Evolutionary conservation across 129 eudicot genomes (phyloP), one percentile per base, ranked within the genome.

Genomic region (Ambrosia artemisiifolia): DNA sequence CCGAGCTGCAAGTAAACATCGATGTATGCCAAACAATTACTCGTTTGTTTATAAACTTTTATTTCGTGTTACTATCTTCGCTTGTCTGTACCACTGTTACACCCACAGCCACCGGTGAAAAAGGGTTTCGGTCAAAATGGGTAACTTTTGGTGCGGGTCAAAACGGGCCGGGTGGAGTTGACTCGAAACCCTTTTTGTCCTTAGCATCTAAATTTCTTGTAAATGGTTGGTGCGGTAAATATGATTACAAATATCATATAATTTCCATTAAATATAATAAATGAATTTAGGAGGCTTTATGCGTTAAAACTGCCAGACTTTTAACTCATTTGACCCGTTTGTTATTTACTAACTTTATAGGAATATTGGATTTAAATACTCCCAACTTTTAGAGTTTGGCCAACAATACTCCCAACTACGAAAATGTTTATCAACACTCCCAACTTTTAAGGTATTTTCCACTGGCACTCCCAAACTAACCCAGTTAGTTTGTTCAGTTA

Each of bases 1-100:
- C 95, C 5, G 97, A 91, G 80, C 79, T 85, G 34, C 97, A 88
- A 83, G 70, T 82, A 63, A 91, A 91, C 78, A 79, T 91, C 69
- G 95, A 91, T 83, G 97, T 88, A 85, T 42, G 95, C 63, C 35
- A 56, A 56, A 20, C n/a, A 3, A 24, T 35, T 20, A 56, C n/a
- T 56, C 24, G 13, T 2, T 7, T 54, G n/a, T 51, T 51, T 16
- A 17, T 51, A 0, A 17, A 55, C 4, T 57, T 57, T 30, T 11
- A 57, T 57, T 9, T 28, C 18, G 3, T 57, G 64, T 57, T 28
- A 24, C n/a, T n/a, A n/a, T 57, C 12, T 57, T 24, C 20, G 10
- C 62, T 55, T 20, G n/a, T 55, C 62, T 20, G 33, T 14, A 9
- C 62, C 62, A 55, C 34, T 55, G 34, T 55, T 55, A 2, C n/a